phyloP scores from a whole-genome alignment of 305 asterid species.

The Euphrasia arctica region DNA sequence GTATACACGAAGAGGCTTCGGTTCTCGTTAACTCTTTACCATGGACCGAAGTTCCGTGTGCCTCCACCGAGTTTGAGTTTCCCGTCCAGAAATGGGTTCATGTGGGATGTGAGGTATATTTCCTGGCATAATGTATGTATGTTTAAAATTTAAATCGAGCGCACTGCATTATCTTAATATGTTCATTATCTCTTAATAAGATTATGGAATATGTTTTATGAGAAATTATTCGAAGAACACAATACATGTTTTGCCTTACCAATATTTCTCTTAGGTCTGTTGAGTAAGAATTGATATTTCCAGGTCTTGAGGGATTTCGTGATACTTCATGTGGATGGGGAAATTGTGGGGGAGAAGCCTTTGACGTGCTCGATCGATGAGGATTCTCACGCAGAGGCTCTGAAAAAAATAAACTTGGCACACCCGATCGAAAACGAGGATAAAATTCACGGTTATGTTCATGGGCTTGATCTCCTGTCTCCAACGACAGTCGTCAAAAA shows the following conservation, averaged over 20 bases:
- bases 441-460: slow-evolving; percentile 49
- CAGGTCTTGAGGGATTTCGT: slow-evolving; percentile 52
- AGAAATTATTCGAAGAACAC: no score
- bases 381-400: slow-evolving; percentile 37
- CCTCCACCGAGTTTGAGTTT: slow-evolving; percentile 46
- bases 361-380: slow-evolving; percentile 38
- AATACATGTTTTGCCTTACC: no score
- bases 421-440: slow-evolving; percentile 46
- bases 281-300: slow-evolving; percentile 9
- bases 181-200: no score
- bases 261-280: no score
- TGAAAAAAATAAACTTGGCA: slow-evolving; percentile 37
- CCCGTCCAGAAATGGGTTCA: slow-evolving; percentile 80
- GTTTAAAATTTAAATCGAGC: no score
- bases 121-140: not conserved
- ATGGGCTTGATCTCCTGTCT: slow-evolving; percentile 45
- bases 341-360: slow-evolving; percentile 57
- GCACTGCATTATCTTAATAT: no score
- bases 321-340: slow-evolving; percentile 66
- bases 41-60: slow-evolving; percentile 37
- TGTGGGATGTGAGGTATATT: slow-evolving; percentile 81
- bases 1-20: slow-evolving; percentile 49
- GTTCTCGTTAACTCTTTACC: slow-evolving; percentile 32
- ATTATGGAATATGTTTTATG: no score
- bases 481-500: slow-evolving; percentile 33